phyloP scores from a whole-genome alignment of 2,329 filamentous ascomycete genomes.

The Pseudopyricularia javanii region DNA sequence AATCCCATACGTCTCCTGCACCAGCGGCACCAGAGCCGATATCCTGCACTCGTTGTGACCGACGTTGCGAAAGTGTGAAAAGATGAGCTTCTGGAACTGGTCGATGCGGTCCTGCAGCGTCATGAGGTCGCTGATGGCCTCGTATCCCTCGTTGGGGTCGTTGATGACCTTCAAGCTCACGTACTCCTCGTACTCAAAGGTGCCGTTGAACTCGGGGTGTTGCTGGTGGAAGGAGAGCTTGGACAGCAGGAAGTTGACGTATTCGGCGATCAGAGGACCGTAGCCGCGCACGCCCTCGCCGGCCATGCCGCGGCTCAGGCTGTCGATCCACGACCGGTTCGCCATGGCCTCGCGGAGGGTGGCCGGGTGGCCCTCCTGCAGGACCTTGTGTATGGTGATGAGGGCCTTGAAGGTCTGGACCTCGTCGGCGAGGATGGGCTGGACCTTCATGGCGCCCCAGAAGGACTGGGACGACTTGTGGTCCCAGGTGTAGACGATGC shows the following conservation, averaged over 20 bases:
- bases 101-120: constrained; percentile 96
- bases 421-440: constrained; percentile 96
- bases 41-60: constrained; percentile 96
- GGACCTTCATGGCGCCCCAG: constrained; percentile 97
- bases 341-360: constrained; percentile 80
- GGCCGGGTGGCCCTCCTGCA: constrained; percentile 89
- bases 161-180: constrained; percentile 97
- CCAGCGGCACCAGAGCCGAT: constrained; percentile 80
- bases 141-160: constrained; percentile 93
- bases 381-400: constrained; percentile 92
- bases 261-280: constrained; percentile 85
- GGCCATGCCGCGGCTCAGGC: constrained; percentile 68
- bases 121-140: constrained; percentile 96
- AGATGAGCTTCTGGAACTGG: constrained; percentile 95
- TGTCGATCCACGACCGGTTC: constrained; percentile 85
- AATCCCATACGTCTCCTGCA: constrained; percentile 97
- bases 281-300: constrained; percentile 86
- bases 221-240: constrained; percentile 96
- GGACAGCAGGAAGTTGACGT: constrained; percentile 86
- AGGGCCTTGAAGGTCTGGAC: constrained; percentile 98
- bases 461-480: constrained; percentile 92
- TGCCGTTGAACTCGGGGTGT: constrained; percentile 95
- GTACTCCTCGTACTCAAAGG: constrained; percentile 98
- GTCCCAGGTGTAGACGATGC: constrained; percentile 99
- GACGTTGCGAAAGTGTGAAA: constrained; percentile 85